phyloP scores from a whole-genome alignment of 768 basidiomycete species.

The Mrakia blollopis region DNA sequence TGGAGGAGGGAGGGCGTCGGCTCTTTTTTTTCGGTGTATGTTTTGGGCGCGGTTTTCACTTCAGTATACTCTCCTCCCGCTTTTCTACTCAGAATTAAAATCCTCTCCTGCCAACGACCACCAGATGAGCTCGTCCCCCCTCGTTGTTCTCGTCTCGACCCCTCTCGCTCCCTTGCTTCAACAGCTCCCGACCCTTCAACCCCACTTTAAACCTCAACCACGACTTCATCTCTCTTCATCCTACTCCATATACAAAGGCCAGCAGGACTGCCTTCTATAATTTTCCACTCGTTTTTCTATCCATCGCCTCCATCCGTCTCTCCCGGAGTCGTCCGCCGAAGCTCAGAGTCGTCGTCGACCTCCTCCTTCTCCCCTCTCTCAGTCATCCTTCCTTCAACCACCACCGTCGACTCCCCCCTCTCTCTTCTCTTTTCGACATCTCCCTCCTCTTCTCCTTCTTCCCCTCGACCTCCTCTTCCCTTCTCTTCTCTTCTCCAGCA shows the following conservation, averaged over 20 bases:
- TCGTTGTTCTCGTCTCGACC: neutral
- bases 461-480: no score
- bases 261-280: neutral
- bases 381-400: neutral
- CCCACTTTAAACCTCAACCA: neutral
- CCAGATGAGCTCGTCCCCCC: no score
- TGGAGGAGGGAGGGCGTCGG: no score
- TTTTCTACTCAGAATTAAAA: no score
- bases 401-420: neutral
- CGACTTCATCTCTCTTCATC: neutral
- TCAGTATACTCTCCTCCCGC: no score
- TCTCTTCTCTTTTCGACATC: neutral
- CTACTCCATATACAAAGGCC: neutral
- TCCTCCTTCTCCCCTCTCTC: slow-evolving; percentile 1
- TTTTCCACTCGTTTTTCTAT: neutral
- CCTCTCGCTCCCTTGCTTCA: neutral
- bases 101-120: no score
- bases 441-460: no score
- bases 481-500: no score
- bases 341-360: neutral
- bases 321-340: neutral
- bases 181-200: neutral
- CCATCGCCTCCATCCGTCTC: neutral
- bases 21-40: no score
- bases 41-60: no score